Evolutionary conservation across 2,329 filamentous ascomycete genomes (phyloP), one percentile per base, ranked within the genome.

Genomic region (Juglanconis juglandina): DNA sequence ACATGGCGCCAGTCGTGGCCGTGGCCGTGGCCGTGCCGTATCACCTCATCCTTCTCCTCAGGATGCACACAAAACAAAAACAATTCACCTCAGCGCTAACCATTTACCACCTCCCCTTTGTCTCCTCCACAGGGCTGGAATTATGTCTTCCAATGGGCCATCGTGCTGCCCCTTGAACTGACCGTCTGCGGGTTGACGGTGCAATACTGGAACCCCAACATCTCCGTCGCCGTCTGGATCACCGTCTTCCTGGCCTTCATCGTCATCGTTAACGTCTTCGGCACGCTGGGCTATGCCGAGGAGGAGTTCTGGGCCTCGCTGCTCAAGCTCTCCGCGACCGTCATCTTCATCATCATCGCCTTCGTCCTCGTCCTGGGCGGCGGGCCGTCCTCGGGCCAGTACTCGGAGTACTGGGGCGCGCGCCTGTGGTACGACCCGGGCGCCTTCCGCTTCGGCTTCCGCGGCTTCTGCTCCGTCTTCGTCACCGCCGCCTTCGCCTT

Each of bases 401-500:
- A 81, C 65, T 52, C 62, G 60, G 61, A 80, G 10, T 83, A 83
- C 69, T 80, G 73, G 68, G 81, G 83, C 14, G 78, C 78, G 0
- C 75, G 77, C 5, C 76, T 78, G 41, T 82, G 81, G 81, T 69
- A 81, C 58, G 69, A 80, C 32, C 76, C 80, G 0, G 81, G 80
- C 24, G 79, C 81, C 0, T 92, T 92, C 72, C 76, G 87, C 69
- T 85, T 90, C 67, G 89, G 88, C 37, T 91, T 92, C 76, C 88
- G 88, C 64, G 89, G 89, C 1, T 83, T 91, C 64, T 91, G 88
- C 71, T 82, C 81, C 61, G 86, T 87, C 56, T 89, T 90, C 65
- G 87, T 91, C 54, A 90, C 86, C 1, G 88, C 89, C 3, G 88
- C 88, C 4, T 91, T 91, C 68, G 78, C 88, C 32, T 92, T 91